Evolutionary conservation across 768 basidiomycete genomes (phyloP), one percentile per base, ranked within the genome.

Genomic region (Trametes meyenii): DNA sequence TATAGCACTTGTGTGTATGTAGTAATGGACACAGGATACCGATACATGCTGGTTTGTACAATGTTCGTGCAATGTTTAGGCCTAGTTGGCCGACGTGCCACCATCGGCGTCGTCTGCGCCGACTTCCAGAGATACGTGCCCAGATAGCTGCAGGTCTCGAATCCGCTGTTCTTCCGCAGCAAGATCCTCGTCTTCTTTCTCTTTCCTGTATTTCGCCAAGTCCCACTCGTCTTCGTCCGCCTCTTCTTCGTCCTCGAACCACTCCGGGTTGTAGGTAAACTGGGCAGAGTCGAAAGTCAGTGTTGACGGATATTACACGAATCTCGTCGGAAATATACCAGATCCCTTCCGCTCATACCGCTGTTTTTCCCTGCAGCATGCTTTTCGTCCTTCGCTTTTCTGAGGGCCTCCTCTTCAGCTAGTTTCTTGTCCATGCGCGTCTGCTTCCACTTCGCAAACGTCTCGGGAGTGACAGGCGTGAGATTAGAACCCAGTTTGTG

Each of bases 231-330:
- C 81, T 23, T 78, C 74, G 33, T 74, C 80, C 19, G 70, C 79
- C 2, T 78, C 85, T 26, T 83, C 85, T 52, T 88, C 83, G 68
- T 94, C 94, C 65, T 88, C 85, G 78, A 94, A 95, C 90, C 92
- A 94, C 69, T 94, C 92, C 17, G 94, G 90, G 75, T 96, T 95
- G 85, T 92, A 96, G 77, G 92, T 89, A 84, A 97, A 96, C 90
- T 94, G 50, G 51, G 61, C 17, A 39, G n/a, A 5, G 17, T 29
- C 45, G 39, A n/a, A 50, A 48, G 23, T 65, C 33, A 8, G 26
- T 17, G 40, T 63, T 3, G 53, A 57, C 5, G 13, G 33, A 16
- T 50, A 6, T 11, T 33, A 8, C 29, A 33, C 29, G 29, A 33
- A 33, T 33, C 4, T 5, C 35, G 23, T 36, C 19, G 48, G 19